Percentiles rank a stretch among this genome's conserved stretches.
phyloP scores from a whole-genome alignment of 305 asterid genomes.

The Lippia alba region DNA sequence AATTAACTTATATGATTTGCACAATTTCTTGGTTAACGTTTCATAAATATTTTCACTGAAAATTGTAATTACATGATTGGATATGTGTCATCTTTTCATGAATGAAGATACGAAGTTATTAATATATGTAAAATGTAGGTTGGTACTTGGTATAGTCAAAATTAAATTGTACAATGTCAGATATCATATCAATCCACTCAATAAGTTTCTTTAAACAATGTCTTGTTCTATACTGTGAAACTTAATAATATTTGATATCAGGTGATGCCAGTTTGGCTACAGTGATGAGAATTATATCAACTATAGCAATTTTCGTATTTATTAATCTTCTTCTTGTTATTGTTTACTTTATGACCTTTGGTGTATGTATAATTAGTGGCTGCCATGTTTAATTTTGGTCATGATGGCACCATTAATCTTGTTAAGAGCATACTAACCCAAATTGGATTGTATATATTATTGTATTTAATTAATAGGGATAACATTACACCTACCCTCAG shows the following conservation, averaged over 20 bases:
- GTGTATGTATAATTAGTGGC: constrained; percentile 27
- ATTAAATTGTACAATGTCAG: not conserved
- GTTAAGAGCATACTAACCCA: no score
- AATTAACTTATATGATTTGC: no score
- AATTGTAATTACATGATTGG: no score
- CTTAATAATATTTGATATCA: constrained; percentile 34
- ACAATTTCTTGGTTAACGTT: no score
- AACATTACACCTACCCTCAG: no score
- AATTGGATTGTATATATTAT: no score
- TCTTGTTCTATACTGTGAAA: not conserved
- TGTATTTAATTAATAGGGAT: no score
- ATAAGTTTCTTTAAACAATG: constrained; percentile 3
- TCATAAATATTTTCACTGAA: no score
- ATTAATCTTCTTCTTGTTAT: constrained; percentile 17
- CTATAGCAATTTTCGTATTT: constrained; percentile 29
- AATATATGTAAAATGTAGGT: constrained; percentile 12
- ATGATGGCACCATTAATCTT: no score
- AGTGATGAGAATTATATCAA: constrained; percentile 26
- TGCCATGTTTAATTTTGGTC: constrained; percentile 36
- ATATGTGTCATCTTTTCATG: no score
- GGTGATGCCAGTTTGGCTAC: constrained; percentile 50
- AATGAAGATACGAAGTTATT: not conserved
- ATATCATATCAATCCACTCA: constrained; percentile 15
- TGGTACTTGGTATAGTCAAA: constrained; percentile 4
- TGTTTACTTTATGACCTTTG: constrained; percentile 33